Conservation (phyloP, 2,329 filamentous ascomycete species). For the Cladosporium sp. region DNA sequence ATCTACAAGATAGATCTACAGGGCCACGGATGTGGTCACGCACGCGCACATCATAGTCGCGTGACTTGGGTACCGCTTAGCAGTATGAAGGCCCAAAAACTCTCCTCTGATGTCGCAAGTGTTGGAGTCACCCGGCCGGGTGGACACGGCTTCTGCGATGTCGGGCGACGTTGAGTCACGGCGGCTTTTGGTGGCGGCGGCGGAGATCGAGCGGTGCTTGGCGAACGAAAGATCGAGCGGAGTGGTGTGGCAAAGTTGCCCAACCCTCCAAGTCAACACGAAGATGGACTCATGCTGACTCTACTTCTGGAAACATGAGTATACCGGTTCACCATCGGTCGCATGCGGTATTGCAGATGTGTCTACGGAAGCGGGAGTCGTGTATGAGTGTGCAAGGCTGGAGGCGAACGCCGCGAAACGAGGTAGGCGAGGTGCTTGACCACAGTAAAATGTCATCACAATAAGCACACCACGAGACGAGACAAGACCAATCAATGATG, state of each 20-base stretch:
- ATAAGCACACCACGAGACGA: background rate
- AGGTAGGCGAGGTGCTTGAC: background rate
- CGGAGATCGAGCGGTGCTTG: slow-evolving; percentile 7
- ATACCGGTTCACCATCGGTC: slow-evolving; percentile 4
- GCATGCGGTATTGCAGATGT: background rate
- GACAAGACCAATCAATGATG: background rate
- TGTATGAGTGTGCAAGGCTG: background rate
- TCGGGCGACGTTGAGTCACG: slow-evolving; percentile 8
- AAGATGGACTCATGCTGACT: background rate
- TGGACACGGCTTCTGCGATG: slow-evolving; percentile 19
- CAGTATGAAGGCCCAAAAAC: slow-evolving; percentile 9
- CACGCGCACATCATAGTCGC: slow-evolving; percentile 10
- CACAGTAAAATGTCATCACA: background rate
- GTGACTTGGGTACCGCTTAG: background rate
- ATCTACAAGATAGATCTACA: slow-evolving; percentile 7
- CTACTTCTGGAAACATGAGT: background rate
- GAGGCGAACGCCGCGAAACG: background rate
- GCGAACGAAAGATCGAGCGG: background rate
- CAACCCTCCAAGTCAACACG: background rate
- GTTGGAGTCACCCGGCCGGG: slow-evolving; percentile 14
- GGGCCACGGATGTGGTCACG: background rate
- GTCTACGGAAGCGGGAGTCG: background rate
- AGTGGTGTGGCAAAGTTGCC: background rate
- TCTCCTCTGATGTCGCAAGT: slow-evolving; percentile 1
- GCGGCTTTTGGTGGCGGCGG: background rate